Conservation (phyloP, 257 asterid species). For the Solanum virginianum region DNA sequence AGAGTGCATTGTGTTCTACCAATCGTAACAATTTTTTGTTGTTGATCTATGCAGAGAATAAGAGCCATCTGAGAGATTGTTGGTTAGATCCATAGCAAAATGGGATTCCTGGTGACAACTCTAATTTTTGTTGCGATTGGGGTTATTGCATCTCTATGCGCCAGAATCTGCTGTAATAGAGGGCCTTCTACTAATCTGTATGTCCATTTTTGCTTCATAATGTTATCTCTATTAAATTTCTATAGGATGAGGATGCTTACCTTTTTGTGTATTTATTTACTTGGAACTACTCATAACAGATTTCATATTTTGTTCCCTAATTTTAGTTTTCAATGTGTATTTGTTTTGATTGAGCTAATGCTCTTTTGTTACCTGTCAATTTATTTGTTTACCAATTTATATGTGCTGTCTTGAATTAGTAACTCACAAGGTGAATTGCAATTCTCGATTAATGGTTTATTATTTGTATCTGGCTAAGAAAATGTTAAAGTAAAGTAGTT, state of each 20-base stretch:
- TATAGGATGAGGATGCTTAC: neutral
- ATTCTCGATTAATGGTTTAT: neutral
- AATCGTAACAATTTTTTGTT: neutral
- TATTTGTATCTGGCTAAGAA: neutral
- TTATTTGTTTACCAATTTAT: neutral
- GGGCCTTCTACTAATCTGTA: constrained; percentile 97
- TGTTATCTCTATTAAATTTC: neutral
- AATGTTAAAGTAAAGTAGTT: neutral
- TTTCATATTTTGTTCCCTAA: neutral
- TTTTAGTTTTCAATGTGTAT: neutral
- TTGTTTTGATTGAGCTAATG: neutral
- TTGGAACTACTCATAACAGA: neutral
- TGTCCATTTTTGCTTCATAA: constrained; percentile 4
- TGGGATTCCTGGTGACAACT: constrained; percentile 88
- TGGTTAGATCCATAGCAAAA: constrained; percentile 8
- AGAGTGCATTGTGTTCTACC: neutral
- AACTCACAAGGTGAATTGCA: neutral
- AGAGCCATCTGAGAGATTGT: constrained; percentile 1
- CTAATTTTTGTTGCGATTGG: constrained; percentile 64
- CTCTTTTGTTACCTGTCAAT: neutral
- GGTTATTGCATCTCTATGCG: constrained; percentile 56
- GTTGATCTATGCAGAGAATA: neutral
- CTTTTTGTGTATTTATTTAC: neutral
- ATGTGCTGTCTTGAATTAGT: neutral
- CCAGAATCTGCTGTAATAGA: constrained; percentile 85